phyloP scores from a whole-genome alignment of 305 asterid species.

The Solanum hybrid region DNA sequence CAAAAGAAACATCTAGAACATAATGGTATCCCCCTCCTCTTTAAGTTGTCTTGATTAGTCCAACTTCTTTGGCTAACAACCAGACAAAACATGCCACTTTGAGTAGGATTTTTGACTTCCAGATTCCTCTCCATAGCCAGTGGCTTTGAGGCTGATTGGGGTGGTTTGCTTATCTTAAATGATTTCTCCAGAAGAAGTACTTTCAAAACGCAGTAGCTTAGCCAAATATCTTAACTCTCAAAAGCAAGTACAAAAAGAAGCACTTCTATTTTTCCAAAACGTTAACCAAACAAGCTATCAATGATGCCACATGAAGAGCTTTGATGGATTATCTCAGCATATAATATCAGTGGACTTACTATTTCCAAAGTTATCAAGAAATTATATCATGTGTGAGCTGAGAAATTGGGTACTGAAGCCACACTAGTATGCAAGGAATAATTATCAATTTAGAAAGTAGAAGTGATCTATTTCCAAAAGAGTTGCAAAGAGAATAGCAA shows the following conservation, averaged over 20 bases:
- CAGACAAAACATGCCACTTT: background rate
- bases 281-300: background rate
- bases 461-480: background rate
- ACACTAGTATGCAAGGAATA: background rate
- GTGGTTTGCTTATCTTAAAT: background rate
- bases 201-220: background rate
- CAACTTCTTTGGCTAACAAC: background rate
- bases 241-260: background rate
- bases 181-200: background rate
- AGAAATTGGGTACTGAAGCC: slow-evolving; percentile 1
- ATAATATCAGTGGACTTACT: background rate
- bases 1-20: background rate
- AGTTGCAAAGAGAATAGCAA: background rate
- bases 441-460: background rate
- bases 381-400: background rate
- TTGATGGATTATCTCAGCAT: background rate
- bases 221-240: background rate
- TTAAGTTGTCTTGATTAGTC: background rate
- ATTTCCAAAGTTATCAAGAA: background rate
- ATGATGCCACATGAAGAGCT: background rate
- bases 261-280: background rate
- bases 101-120: background rate
- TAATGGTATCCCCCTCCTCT: background rate
- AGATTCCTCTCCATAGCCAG: background rate
- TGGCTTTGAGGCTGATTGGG: background rate